Percentiles rank a stretch among this genome's conserved stretches.
phyloP scores from a whole-genome alignment of 768 basidiomycete species.

The Tulasnella sp. region DNA sequence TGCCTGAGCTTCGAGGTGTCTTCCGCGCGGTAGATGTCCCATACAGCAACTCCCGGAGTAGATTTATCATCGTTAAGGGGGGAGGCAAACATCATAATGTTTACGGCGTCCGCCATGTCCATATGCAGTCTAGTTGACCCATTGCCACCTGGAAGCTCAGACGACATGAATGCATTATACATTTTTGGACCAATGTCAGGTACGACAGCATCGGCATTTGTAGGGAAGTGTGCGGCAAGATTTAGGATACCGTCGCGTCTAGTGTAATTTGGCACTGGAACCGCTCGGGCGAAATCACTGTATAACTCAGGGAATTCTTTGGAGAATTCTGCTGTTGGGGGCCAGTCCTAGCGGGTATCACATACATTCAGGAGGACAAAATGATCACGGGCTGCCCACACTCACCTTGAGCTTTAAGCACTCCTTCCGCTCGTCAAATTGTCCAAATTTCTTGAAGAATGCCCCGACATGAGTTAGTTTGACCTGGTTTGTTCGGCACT shows the following conservation, averaged over 20 bases:
- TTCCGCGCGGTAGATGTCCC: conserved; percentile 79
- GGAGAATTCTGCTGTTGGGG: conserved; percentile 74
- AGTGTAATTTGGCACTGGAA: conserved; percentile 85
- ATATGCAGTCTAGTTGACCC: conserved; percentile 85
- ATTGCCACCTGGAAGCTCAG: conserved; percentile 50
- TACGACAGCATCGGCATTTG: conserved; percentile 43
- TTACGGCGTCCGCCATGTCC: conserved; percentile 90
- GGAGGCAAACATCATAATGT: conserved; percentile 73
- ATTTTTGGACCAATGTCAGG: conserved; percentile 84
- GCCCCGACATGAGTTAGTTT: conserved; percentile 51
- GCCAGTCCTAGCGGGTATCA: conserved; percentile 64
- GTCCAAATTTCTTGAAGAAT: conserved; percentile 72
- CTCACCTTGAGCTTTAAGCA: conserved; percentile 68
- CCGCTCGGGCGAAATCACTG: conserved; percentile 66
- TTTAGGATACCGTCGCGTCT: conserved; percentile 81
- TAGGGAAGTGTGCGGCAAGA: conserved; percentile 78
- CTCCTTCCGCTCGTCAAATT: conserved; percentile 39
- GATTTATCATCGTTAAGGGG: conserved; percentile 44
- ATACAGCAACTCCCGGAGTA: conserved; percentile 59
- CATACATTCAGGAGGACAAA: not conserved
- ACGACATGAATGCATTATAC: conserved; percentile 81
- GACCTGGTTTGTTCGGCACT: conserved; percentile 65
- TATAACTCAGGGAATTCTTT: conserved; percentile 71
- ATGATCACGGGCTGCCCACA: not conserved
- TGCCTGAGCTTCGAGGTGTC: conserved; percentile 65